phyloP scores from a whole-genome alignment of 768 basidiomycete species.

The Amanita phalloides region DNA sequence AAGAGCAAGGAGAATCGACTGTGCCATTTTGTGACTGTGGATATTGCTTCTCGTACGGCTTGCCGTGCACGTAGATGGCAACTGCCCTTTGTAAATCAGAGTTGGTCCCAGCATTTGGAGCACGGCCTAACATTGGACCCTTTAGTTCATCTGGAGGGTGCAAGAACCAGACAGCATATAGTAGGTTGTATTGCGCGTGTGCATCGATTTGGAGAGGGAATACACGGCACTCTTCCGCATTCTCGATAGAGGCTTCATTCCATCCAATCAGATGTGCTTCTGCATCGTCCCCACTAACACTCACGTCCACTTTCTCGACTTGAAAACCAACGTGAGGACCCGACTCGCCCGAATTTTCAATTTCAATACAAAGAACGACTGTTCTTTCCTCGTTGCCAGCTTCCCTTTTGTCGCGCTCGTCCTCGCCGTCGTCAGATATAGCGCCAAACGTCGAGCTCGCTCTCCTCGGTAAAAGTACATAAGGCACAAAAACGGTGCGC shows the following conservation, averaged over 20 bases:
- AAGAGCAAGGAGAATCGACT: slow-evolving; percentile 11
- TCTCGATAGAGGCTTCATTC: slow-evolving; percentile 45
- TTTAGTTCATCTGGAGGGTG: slow-evolving; percentile 50
- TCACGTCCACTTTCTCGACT: slow-evolving; percentile 67
- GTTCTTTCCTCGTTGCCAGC: slow-evolving; percentile 74
- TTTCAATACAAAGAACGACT: slow-evolving; percentile 83
- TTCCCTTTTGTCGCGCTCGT: slow-evolving; percentile 46
- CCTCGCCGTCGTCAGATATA: slow-evolving; percentile 23
- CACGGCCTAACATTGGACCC: slow-evolving; percentile 23
- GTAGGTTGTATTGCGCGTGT: slow-evolving; percentile 76
- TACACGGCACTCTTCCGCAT: slow-evolving; percentile 26
- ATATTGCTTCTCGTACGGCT: slow-evolving; percentile 35
- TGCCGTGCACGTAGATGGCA: slow-evolving; percentile 68
- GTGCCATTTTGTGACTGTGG: slow-evolving; percentile 8
- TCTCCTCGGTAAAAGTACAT: slow-evolving; percentile 53
- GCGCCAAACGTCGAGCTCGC: slow-evolving; percentile 14
- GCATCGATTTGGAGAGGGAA: slow-evolving; percentile 70
- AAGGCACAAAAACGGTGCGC: slow-evolving; percentile 90
- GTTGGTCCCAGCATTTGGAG: slow-evolving; percentile 12
- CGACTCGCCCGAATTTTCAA: slow-evolving; percentile 72
- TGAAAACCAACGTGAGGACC: slow-evolving; percentile 54
- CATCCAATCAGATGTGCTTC: slow-evolving; percentile 38
- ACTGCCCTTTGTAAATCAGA: slow-evolving; percentile 65
- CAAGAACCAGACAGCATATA: slow-evolving; percentile 83
- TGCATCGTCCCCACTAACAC: slow-evolving; percentile 58